These are phyloP conservation scores for Rubus parviflorus DNA, from an alignment of 306 rosid species.

Conservation along the genomic window DNA sequence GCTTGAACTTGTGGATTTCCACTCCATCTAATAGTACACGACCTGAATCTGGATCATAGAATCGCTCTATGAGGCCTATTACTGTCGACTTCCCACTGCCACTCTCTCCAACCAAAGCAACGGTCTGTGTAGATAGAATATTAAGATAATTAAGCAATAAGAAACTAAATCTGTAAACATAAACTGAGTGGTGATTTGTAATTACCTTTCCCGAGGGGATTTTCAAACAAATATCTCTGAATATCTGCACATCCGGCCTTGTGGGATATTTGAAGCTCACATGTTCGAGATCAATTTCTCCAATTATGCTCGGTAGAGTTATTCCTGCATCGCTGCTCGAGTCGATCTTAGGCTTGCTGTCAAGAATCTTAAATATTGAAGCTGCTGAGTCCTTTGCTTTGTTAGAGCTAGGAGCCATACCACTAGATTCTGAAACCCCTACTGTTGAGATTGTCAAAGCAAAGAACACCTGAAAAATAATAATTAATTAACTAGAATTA, in stretches of 20 bases:
- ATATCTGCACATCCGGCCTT: constrained; percentile 72
- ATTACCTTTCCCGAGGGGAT: constrained; percentile 80
- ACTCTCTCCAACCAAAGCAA: constrained; percentile 94
- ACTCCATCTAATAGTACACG: constrained; percentile 55
- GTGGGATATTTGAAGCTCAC: constrained; percentile 73
- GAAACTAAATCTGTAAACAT: neutral
- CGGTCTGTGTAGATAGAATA: constrained; percentile 42
- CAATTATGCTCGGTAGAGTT: constrained; percentile 36
- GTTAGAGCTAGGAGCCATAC: constrained; percentile 70
- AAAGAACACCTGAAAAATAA: constrained; percentile 66
- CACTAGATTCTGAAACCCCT: constrained; percentile 63
- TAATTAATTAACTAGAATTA: constrained; percentile 15
- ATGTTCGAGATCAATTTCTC: constrained; percentile 57
- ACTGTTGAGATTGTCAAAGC: constrained; percentile 68
- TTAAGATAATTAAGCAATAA: neutral
- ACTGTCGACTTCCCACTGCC: constrained; percentile 91
- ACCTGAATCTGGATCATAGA: constrained; percentile 73
- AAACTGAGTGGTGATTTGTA: neutral
- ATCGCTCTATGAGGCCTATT: constrained; percentile 74
- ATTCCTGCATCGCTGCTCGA: constrained; percentile 59
- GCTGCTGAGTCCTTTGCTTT: constrained; percentile 84
- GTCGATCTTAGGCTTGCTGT: constrained; percentile 65
- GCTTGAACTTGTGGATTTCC: constrained; percentile 43
- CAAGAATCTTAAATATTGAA: constrained; percentile 77
- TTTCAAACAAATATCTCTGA: constrained; percentile 53